Conservation (phyloP, 805 yeast genomes). For the Lipomyces sp. region DNA sequence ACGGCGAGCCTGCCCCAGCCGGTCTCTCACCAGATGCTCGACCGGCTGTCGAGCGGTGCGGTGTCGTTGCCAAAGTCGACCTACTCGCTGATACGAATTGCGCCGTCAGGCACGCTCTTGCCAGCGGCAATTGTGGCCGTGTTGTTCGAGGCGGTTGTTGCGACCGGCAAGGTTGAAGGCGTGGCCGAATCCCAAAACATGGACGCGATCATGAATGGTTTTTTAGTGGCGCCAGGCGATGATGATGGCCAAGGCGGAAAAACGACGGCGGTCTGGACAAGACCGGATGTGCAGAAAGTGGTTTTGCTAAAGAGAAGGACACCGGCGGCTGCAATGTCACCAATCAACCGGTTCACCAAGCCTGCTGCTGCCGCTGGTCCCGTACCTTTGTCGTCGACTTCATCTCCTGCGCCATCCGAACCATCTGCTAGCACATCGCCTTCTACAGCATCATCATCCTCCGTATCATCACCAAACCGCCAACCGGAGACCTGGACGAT, state of each 20-base stretch:
- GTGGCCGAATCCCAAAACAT: constrained; percentile 43
- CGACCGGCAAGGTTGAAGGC: constrained; percentile 46
- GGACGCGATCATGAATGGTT: constrained; percentile 71
- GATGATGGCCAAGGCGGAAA: constrained; percentile 43
- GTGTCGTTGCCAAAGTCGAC: constrained; percentile 42
- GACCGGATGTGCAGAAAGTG: constrained; percentile 51
- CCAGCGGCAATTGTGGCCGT: constrained; percentile 40
- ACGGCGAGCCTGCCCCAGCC: constrained; percentile 27
- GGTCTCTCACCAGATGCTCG: constrained; percentile 46
- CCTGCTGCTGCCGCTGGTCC: constrained; percentile 12
- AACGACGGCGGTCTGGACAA: constrained; percentile 55
- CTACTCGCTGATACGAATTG: constrained; percentile 42
- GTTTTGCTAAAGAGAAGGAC: constrained; percentile 27
- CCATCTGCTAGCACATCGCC: constrained; percentile 51
- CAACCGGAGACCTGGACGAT: constrained; percentile 49
- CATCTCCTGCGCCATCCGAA: constrained; percentile 44
- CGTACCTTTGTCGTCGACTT: constrained; percentile 39
- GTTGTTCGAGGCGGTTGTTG: constrained; percentile 41
- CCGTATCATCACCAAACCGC: constrained; percentile 45
- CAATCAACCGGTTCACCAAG: constrained; percentile 18
- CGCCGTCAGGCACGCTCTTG: constrained; percentile 39
- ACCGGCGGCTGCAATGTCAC: constrained; percentile 9
- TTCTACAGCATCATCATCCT: constrained; percentile 49
- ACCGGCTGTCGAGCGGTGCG: constrained; percentile 45
- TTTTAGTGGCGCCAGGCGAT: constrained; percentile 44